phyloP scores from a whole-genome alignment of 495 filamentous ascomycete genomes.

The Trichoderma erinaceum region DNA sequence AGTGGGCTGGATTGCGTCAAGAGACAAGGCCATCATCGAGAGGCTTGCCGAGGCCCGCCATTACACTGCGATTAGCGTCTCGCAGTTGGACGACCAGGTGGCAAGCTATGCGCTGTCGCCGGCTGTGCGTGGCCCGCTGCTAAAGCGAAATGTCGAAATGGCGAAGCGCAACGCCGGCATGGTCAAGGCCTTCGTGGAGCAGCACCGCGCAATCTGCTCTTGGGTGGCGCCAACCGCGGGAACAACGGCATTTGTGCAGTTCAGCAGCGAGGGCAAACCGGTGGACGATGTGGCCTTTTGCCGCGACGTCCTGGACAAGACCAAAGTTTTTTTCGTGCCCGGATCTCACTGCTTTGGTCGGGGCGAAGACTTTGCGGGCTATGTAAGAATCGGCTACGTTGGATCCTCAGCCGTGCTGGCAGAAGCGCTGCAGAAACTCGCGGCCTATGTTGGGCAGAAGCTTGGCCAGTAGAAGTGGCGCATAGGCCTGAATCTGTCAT shows the following conservation, averaged over 20 bases:
- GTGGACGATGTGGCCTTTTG: constrained; percentile 72
- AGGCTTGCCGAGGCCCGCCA: constrained; percentile 61
- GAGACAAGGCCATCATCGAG: constrained; percentile 56
- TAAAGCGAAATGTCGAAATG: constrained; percentile 63
- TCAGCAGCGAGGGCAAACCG: constrained; percentile 55
- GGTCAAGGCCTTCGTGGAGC: constrained; percentile 61
- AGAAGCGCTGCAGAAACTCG: constrained; percentile 57
- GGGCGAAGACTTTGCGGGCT: constrained; percentile 66
- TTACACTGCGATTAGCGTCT: constrained; percentile 83
- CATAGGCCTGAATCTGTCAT: neutral
- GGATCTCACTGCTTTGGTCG: constrained; percentile 70
- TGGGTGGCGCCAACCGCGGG: constrained; percentile 78
- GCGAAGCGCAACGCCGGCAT: constrained; percentile 64
- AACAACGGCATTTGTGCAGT: constrained; percentile 74
- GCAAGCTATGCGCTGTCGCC: constrained; percentile 66
- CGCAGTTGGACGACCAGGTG: constrained; percentile 73
- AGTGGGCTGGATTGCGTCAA: constrained; percentile 75
- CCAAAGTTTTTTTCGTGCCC: constrained; percentile 74
- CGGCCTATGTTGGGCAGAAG: constrained; percentile 49
- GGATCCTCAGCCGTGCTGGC: constrained; percentile 63
- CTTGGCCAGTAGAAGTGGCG: constrained; percentile 13
- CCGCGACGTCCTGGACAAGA: constrained; percentile 58
- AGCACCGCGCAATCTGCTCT: constrained; percentile 53
- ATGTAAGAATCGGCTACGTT: constrained; percentile 75
- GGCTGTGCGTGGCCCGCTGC: constrained; percentile 57